Base-by-base conservation (phyloP, 768 basidiomycete species). In the Boletus coccyginus region DNA sequence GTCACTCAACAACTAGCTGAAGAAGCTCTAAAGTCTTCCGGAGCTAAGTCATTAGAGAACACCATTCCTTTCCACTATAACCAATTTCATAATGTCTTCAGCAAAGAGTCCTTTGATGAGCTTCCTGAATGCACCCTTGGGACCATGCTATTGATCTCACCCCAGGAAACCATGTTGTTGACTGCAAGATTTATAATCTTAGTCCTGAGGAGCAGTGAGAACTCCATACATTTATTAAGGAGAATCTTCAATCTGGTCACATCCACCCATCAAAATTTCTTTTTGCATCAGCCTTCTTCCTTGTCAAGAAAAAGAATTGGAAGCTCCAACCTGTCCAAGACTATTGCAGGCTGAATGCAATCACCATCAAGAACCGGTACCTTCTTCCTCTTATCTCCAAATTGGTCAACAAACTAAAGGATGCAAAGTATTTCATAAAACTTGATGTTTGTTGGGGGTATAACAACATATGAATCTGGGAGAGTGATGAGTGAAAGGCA, bases 211-310 rank as follows among this genome's bases (percentile, higher is more conserved):
- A 44, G 6, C 43, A 44, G 6, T 3, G 4, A 3, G 43, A 44
- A 4, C 43, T 44, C 16, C 42, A 66, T 14, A 29, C 17, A 0
- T 69, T 71, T 55, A 38, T 70, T 5, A 56, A 71, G 8, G 70
- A 71, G 19, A 62, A 67, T 14, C 47, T 69, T 0, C 24, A 5
- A 0, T 64, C 55, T 2, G 36, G 43, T 1, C 8, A 16, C 4
- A 44, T 44, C 7, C 43, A 3, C 0, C 14, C 43, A 0, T 44
- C 43, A 14, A 44, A 44, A 6, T 44, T 24, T 1, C 43, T 14
- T 0, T 44, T 44, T 11, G 43, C 27, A 0, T 44, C 24, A 0
- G 14, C 43, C 8, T 44, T 44, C 43, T 27, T 27, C 16, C 27
- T 44, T 6, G 16, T 38, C 3, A 38, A 38, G 5, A 38, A 42